Evolutionary conservation across 2,329 filamentous ascomycete species (phyloP).

Genomic region (Curvularia verruculosa): DNA sequence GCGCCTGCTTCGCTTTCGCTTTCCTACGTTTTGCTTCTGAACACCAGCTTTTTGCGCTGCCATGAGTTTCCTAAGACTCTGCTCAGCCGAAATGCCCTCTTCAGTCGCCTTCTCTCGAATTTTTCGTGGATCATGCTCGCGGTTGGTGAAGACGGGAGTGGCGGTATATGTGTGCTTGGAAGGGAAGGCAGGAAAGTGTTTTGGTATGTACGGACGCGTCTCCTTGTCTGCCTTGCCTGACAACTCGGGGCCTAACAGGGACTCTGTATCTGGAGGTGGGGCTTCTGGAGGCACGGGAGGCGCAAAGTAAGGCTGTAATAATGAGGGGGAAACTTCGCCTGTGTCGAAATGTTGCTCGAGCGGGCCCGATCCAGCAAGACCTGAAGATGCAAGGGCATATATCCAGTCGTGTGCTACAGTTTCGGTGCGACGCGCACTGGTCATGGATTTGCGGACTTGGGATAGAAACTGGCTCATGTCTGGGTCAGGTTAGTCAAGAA

Average conservation of each 20-base stretch:
- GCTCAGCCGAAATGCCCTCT: constrained; percentile 69
- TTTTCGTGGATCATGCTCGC: constrained; percentile 65
- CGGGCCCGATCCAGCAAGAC: constrained; percentile 49
- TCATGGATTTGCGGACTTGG: constrained; percentile 64
- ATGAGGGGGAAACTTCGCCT: constrained; percentile 43
- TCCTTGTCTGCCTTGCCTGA: constrained; percentile 55
- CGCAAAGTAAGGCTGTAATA: constrained; percentile 51
- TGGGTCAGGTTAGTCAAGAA: constrained; percentile 39
- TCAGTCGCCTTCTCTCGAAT: constrained; percentile 68
- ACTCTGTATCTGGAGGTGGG: constrained; percentile 52
- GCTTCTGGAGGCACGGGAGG: constrained; percentile 50
- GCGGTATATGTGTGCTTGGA: constrained; percentile 68
- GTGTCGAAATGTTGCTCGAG: constrained; percentile 51
- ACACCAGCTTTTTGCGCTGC: constrained; percentile 56
- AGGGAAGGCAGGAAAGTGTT: constrained; percentile 66
- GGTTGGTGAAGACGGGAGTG: constrained; percentile 63
- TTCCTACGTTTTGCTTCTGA: constrained; percentile 42
- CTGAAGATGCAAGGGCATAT: constrained; percentile 54
- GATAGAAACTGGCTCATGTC: constrained; percentile 62
- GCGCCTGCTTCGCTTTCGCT: constrained; percentile 49
- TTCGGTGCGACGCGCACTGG: constrained; percentile 59
- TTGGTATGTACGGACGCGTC: constrained; percentile 61
- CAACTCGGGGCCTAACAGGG: constrained; percentile 60
- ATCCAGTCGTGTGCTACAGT: constrained; percentile 67
- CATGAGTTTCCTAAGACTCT: constrained; percentile 66